A percentile compares a stretch with the other conserved stretches of the same genome.
phyloP scores from a whole-genome alignment of 768 basidiomycete genomes.

The Lactifluus subvellereus region DNA sequence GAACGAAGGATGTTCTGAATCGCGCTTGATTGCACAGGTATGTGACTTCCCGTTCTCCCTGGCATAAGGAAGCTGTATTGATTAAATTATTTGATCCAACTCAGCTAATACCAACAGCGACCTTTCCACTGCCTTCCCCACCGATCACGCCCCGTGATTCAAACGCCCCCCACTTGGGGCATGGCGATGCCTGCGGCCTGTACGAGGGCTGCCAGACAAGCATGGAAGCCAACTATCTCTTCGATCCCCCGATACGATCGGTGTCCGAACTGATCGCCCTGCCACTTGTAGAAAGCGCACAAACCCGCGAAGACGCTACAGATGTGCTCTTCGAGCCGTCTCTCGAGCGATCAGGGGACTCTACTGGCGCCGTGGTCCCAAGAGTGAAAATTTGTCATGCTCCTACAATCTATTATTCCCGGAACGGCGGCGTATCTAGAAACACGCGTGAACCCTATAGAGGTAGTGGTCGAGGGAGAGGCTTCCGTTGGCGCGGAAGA shows the following conservation, averaged over 20 bases:
- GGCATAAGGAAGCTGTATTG: neutral
- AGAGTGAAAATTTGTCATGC: constrained; percentile 8
- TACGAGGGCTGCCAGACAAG: constrained; percentile 8
- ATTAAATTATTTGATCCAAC: neutral
- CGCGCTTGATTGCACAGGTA: constrained; percentile 2
- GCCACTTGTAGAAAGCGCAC: neutral
- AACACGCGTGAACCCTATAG: neutral
- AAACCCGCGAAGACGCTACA: constrained; percentile 12
- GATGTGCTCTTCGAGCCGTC: constrained; percentile 8
- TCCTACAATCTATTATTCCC: neutral
- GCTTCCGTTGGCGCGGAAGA: neutral
- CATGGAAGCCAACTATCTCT: constrained; percentile 3
- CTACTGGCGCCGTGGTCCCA: neutral
- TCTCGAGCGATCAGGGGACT: neutral
- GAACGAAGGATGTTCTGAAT: neutral
- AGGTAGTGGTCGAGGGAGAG: constrained; percentile 1
- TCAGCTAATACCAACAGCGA: neutral
- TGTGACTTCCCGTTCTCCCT: neutral
- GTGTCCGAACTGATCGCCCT: neutral
- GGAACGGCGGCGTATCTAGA: neutral
- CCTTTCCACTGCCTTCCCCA: neutral
- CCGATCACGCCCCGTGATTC: neutral
- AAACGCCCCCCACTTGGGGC: neutral
- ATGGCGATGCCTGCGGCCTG: neutral
- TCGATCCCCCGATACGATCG: neutral